Base-by-base conservation (phyloP, 2,329 filamentous ascomycete species). In the Fusarium liriodendri region DNA sequence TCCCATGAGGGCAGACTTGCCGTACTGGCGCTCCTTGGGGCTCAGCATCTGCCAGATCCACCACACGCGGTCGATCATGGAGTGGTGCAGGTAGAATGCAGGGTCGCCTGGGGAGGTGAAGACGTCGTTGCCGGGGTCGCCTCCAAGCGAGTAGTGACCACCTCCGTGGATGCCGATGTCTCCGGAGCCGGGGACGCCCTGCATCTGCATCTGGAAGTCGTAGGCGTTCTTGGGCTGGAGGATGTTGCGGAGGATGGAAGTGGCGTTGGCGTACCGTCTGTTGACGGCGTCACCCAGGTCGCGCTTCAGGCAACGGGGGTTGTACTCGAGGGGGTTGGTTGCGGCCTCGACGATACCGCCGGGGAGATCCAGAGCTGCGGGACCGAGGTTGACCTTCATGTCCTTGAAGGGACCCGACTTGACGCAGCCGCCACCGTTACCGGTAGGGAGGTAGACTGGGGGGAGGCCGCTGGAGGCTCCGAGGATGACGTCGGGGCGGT, bases 361-460 rank as follows among this genome's bases (percentile, higher is more conserved):
- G 6, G 79, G 78, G 3, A 78, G 62, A 11, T 79, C 76, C 6
- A 79, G 79, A 5, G 79, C 76, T 8, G 81, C 79, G 16, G 84
- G 84, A 0, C 84, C 84, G 2, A 86, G 77, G 64, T 83, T 85
- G 62, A 86, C 81, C 1, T 68, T 79, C 76, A 84, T 81, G 71
- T 84, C 79, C 32, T 77, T 79, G n/a, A 90, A 84, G 2, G 89
- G 89, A 0, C 88, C 88, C 0, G 80, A 83, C 16, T 78, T 82
- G 4, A 91, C 82, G 76, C 88, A 90, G 27, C 89, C 89, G 42
- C 89, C 89, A 5, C 90, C 89, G 3, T 81, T 82, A 8, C 87
- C 89, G 1, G 87, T 82, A 1, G 86, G 84, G 11, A 87, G 73
- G 32, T 69, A 68, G 25, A 79, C 37, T 1, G 76, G 64, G n/a